A percentile compares a stretch with the other conserved stretches of the same genome.
Evolutionary conservation across 2,329 filamentous ascomycete species (phyloP).

Genomic region (Arthroderma uncinatum): DNA sequence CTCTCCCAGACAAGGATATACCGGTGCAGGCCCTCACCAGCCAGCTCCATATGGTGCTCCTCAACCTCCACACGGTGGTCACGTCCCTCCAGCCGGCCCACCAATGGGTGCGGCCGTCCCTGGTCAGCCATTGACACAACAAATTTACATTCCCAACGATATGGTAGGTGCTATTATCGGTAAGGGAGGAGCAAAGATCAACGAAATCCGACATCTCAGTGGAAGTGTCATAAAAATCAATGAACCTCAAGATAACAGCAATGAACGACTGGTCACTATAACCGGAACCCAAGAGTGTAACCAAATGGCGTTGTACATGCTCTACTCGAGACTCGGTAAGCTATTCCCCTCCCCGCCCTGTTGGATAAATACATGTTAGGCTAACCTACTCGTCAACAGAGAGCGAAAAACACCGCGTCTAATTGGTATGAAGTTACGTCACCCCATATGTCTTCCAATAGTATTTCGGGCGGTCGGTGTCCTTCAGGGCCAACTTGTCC

Average conservation of each 20-base stretch:
- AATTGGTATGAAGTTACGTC: conserved; percentile 11
- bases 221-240: conserved; percentile 99
- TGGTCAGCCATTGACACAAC: conserved; percentile 82
- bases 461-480: background rate
- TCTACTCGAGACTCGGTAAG: conserved; percentile 90
- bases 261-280: conserved; percentile 92
- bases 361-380: background rate
- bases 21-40: conserved; percentile 66
- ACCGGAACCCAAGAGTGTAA: conserved; percentile 97
- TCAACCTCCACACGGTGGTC: conserved; percentile 46
- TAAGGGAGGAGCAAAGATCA: conserved; percentile 98
- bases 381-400: conserved; percentile 37
- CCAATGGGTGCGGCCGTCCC: conserved; percentile 65
- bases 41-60: conserved; percentile 57
- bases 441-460: background rate
- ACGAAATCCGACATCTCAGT: conserved; percentile 92
- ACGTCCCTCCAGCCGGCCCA: conserved; percentile 56
- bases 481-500: background rate
- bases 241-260: conserved; percentile 97
- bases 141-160: conserved; percentile 98
- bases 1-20: conserved; percentile 64
- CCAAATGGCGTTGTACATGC: conserved; percentile 99
- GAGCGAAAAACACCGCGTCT: conserved; percentile 66
- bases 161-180: conserved; percentile 99
- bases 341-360: conserved; percentile 11